phyloP scores from a whole-genome alignment of 1,139 yeast species.

The Yamadazyma buinensis region DNA sequence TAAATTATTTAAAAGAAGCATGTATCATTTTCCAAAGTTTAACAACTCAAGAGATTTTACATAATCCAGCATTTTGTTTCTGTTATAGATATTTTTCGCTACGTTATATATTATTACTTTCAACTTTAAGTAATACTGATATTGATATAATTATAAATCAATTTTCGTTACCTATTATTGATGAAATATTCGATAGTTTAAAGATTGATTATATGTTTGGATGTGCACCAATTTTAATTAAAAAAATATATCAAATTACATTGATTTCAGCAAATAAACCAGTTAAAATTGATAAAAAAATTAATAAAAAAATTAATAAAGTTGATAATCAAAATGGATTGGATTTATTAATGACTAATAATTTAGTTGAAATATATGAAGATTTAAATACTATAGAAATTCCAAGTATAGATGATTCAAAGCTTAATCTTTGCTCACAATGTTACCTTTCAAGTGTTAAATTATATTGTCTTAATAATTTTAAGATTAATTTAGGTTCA shows the following conservation, averaged over 20 bases:
- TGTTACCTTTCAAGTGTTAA: conserved; percentile 10
- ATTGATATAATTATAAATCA: conserved; percentile 11
- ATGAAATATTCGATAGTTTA: conserved; percentile 14
- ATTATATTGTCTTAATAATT: conserved; percentile 5
- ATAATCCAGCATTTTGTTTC: conserved; percentile 17
- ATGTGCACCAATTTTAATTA: conserved; percentile 23
- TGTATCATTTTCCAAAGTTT: conserved; percentile 20
- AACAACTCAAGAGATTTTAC: conserved; percentile 13
- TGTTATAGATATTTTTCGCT: conserved; percentile 25
- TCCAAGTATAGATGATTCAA: conserved; percentile 1
- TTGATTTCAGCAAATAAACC: not conserved
- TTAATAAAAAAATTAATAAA: not conserved
- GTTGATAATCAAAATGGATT: not conserved
- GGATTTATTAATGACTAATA: too few relatives aligned
- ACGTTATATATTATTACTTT: conserved; percentile 20
- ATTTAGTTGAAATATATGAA: conserved; percentile 2
- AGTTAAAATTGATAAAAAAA: too few relatives aligned
- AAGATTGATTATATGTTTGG: conserved; percentile 25
- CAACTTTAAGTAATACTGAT: conserved; percentile 17
- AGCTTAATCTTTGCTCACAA: conserved; percentile 8
- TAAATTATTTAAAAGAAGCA: conserved; percentile 22
- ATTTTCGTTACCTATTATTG: conserved; percentile 20
- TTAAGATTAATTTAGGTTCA: not conserved
- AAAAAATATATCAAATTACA: conserved; percentile 15
- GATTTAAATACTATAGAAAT: conserved; percentile 3